Evolutionary conservation across 73 alveolate genomes (phyloP), one percentile per base, ranked within the genome.

Genomic region (Effrenium voratum): DNA sequence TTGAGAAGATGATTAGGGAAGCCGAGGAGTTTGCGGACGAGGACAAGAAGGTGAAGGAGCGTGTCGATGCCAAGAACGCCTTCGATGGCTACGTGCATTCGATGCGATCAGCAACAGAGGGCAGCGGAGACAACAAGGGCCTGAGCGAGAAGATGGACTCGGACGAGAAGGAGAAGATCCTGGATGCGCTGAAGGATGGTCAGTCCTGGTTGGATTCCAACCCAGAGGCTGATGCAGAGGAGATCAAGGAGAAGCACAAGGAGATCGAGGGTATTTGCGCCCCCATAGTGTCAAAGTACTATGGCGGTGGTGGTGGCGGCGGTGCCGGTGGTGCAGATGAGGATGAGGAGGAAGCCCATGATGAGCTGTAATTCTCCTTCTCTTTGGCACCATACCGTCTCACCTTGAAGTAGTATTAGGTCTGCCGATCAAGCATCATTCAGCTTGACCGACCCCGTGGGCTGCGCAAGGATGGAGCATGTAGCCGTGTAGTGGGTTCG

Each of bases 161-260:
- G 59, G 99, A 98, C 22, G 99, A 99, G 97, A 99, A 99, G 99
- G 99, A 98, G 76, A 75, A 98, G 93, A 99, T 99, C 91, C 95
- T 98, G 87, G 99, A 99, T 73, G 99, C 99, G 73, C 94, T 99
- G 47, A 98, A 99, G 92, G 99, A 99, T 87, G 99, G 99, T 28
- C 99, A 99, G 95, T 99, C 99, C 38, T 99, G 99, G 99, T 97
- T 99, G 66, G 99, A 99, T 86, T 98, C 99, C 98, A 99, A 99
- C 93, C 88, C 88, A 0, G 88, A 77, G 63, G 99, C 91, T 91
- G 99, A 99, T 70, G 99, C 99, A 63, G 99, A 99, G 94, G 99
- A 99, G 63, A 98, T 91, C 99, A 99, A 99, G 72, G 98, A 98
- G 79, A 99, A 99, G 91, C 99, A 99, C 91, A 99, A 99, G 99